Evolutionary conservation across 768 basidiomycete genomes (phyloP).

Genomic region (Pholiota conissans): DNA sequence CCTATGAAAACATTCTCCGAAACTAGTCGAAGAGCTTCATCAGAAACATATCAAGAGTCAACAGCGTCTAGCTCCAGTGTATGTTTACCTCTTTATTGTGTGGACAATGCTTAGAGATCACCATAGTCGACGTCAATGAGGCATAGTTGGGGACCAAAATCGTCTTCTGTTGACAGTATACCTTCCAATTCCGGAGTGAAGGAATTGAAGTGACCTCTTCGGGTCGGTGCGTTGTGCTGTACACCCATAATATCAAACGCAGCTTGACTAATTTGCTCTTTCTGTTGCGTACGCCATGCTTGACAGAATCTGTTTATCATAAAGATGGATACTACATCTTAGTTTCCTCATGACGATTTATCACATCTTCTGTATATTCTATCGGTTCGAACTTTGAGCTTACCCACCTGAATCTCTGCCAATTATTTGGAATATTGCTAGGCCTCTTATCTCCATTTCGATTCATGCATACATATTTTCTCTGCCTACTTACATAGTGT

Average conservation of each 20-base stretch:
- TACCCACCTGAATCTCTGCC: no score
- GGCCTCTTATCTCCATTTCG: no score
- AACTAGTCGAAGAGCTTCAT: conserved; percentile 6
- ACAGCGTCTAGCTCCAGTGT: neutral
- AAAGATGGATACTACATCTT: no score
- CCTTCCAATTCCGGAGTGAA: neutral
- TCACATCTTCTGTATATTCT: no score
- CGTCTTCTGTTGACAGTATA: conserved; percentile 4
- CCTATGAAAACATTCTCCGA: conserved; percentile 25
- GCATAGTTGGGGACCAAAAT: conserved; percentile 9
- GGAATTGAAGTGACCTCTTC: neutral
- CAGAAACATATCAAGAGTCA: conserved; percentile 4
- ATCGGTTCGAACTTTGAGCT: no score
- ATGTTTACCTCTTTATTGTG: neutral
- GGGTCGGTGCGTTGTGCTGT: neutral
- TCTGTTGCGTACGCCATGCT: neutral
- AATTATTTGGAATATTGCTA: no score
- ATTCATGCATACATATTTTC: no score
- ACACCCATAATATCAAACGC: no score
- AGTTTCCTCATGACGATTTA: no score
- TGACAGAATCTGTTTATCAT: no score
- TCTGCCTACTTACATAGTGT: neutral
- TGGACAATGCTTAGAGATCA: neutral
- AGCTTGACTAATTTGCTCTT: neutral
- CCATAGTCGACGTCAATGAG: neutral